Conservation (phyloP, 192 early-diverging fungal species). For the Mortierella hygrophila region DNA sequence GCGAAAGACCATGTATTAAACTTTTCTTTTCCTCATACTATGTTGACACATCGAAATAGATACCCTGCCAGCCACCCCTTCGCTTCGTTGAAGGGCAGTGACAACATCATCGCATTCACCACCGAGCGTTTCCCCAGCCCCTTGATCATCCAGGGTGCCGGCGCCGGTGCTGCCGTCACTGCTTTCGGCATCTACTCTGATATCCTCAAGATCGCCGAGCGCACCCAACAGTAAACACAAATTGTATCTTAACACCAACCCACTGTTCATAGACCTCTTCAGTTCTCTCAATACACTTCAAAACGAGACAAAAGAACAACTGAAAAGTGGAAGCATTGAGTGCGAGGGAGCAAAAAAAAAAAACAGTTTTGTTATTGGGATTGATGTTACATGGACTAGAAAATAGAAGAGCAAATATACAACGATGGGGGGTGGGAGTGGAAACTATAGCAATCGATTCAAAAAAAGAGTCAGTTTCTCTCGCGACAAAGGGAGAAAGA, state of each 20-base stretch:
- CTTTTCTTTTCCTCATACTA: not conserved
- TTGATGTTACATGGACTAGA: not conserved
- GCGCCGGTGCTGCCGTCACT: slow-evolving; percentile 97
- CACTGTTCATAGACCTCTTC: not conserved
- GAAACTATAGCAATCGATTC: not conserved
- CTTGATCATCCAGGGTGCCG: slow-evolving; percentile 95
- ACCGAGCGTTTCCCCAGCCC: slow-evolving; percentile 95
- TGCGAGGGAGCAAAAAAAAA: not conserved
- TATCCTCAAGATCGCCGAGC: slow-evolving; percentile 87
- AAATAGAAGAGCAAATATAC: not conserved
- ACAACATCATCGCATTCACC: slow-evolving; percentile 98
- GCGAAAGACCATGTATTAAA: not conserved
- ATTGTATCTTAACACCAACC: not conserved
- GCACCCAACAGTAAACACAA: slow-evolving; percentile 45
- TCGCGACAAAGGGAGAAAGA: not conserved
- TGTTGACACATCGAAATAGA: slow-evolving; percentile 42
- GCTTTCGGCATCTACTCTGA: slow-evolving; percentile 98
- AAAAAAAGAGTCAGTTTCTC: not conserved
- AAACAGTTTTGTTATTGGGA: not conserved
- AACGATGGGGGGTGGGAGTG: not conserved
- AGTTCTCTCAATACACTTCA: too few species aligned
- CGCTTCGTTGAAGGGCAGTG: slow-evolving; percentile 95
- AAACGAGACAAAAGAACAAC: too few species aligned
- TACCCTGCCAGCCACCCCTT: slow-evolving; percentile 94
- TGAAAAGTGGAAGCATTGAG: not conserved